Evolutionary conservation across 2,329 filamentous ascomycete genomes (phyloP).

Genomic region (Elsinoe arachidis): DNA sequence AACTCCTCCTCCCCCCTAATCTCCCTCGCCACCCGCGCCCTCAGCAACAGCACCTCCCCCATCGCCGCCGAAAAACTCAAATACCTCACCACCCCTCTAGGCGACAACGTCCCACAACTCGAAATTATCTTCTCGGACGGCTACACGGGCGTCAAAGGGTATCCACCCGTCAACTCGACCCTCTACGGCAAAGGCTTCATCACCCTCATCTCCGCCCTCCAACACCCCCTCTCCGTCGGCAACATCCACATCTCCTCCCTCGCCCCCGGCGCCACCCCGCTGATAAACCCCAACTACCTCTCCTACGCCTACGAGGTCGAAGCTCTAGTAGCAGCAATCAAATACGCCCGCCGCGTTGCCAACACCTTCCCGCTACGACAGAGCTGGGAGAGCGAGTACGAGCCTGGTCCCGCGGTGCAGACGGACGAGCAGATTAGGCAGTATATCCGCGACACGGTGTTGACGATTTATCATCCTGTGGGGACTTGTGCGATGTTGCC

Average conservation of each 20-base stretch:
- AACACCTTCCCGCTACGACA: background rate
- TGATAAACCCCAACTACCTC: constrained; percentile 35
- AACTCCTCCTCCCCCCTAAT: constrained; percentile 24
- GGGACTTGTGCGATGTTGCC: constrained; percentile 18
- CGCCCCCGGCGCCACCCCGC: constrained; percentile 26
- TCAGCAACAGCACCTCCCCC: constrained; percentile 22
- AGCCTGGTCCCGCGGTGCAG: constrained; percentile 7
- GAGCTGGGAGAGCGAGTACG: constrained; percentile 8
- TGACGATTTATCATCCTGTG: constrained; percentile 9
- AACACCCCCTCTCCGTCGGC: constrained; percentile 29
- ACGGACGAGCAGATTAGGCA: constrained; percentile 9
- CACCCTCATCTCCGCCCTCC: constrained; percentile 28
- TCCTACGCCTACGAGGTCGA: constrained; percentile 30
- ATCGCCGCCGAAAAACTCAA: constrained; percentile 35
- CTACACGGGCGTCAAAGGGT: constrained; percentile 36
- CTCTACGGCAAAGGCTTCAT: constrained; percentile 22
- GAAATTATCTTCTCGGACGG: constrained; percentile 40
- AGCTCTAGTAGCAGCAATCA: background rate
- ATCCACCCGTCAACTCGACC: constrained; percentile 25
- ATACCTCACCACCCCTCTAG: constrained; percentile 25
- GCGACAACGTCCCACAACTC: constrained; percentile 31
- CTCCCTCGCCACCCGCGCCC: constrained; percentile 27
- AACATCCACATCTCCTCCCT: constrained; percentile 25
- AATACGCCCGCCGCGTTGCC: background rate
- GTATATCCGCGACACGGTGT: constrained; percentile 5